These are phyloP conservation scores for Saccharomyces paradoxus DNA, from an alignment of 805 yeast species.

Conservation along the genomic window DNA sequence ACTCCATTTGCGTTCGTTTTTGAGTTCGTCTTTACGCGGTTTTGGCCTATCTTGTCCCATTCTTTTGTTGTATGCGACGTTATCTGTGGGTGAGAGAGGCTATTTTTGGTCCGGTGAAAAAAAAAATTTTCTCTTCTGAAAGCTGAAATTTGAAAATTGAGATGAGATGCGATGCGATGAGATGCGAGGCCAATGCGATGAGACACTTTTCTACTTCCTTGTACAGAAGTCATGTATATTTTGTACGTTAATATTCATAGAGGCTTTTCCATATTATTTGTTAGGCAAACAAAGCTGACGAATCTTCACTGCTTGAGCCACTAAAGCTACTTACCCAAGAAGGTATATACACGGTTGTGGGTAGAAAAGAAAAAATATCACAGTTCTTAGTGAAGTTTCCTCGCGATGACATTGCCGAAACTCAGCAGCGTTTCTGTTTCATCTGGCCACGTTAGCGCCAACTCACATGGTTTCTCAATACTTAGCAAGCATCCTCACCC, in stretches of 20 bases:
- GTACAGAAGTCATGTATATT: neutral
- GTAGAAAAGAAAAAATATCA: neutral
- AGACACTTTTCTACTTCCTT: neutral
- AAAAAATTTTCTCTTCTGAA: neutral
- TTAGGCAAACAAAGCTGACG: neutral
- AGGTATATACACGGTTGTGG: neutral
- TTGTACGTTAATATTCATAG: neutral
- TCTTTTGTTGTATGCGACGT: neutral
- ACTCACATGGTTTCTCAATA: slow-evolving; percentile 7
- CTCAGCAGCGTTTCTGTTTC: neutral
- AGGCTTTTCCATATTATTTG: neutral
- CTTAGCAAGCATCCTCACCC: slow-evolving; percentile 18
- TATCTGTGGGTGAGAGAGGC: neutral
- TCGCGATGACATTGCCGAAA: neutral
- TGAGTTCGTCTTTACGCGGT: neutral
- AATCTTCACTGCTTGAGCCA: neutral
- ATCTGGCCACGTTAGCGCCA: neutral
- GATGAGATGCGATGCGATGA: neutral
- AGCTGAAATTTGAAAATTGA: neutral
- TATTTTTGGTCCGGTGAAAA: neutral
- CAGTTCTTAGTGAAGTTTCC: neutral
- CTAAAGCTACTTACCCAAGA: neutral
- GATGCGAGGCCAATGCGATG: neutral
- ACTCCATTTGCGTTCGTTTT: neutral
- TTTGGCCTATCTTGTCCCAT: neutral